phyloP scores from a whole-genome alignment of 192 early-diverging fungal genomes.

The Backusella tuberculispora region DNA sequence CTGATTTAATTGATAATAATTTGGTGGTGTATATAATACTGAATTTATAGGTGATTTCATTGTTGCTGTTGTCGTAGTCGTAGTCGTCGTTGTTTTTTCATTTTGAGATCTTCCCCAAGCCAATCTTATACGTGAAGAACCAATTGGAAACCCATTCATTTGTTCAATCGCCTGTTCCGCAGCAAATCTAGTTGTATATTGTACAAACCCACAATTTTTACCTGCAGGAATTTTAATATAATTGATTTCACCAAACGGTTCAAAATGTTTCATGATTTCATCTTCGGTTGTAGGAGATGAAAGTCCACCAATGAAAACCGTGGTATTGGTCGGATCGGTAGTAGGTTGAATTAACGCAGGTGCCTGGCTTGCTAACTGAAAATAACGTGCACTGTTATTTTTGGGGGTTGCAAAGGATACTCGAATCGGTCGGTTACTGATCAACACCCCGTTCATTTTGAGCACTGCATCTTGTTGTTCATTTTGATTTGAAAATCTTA shows the following conservation, averaged over 20 bases:
- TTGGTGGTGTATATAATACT: too few species aligned
- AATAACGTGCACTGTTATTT: constrained; percentile 78
- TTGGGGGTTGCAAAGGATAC: constrained; percentile 91
- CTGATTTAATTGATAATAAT: not conserved
- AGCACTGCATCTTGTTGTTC: constrained; percentile 88
- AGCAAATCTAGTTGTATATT: constrained; percentile 77
- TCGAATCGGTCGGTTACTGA: constrained; percentile 88
- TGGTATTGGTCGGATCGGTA: constrained; percentile 91
- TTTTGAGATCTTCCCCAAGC: constrained; percentile 61
- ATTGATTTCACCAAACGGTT: constrained; percentile 87
- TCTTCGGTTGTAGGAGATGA: constrained; percentile 80
- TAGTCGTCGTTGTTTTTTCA: not conserved
- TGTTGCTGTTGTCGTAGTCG: not conserved
- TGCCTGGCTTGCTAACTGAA: constrained; percentile 77
- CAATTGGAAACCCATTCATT: constrained; percentile 89
- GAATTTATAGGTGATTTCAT: not conserved
- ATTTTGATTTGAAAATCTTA: constrained; percentile 83
- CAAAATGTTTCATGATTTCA: constrained; percentile 82
- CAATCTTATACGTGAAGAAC: constrained; percentile 58
- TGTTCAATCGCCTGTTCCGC: constrained; percentile 91
- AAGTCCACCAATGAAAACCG: constrained; percentile 96
- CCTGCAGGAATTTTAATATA: constrained; percentile 95
- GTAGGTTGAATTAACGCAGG: constrained; percentile 61
- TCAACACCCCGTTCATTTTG: constrained; percentile 88
- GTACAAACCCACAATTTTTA: constrained; percentile 96